A percentile compares a stretch with the other conserved stretches of the same genome.
These are phyloP conservation scores for Vaccinium darrowii DNA, from an alignment of 148 eudicot species.

Conservation along the genomic window DNA sequence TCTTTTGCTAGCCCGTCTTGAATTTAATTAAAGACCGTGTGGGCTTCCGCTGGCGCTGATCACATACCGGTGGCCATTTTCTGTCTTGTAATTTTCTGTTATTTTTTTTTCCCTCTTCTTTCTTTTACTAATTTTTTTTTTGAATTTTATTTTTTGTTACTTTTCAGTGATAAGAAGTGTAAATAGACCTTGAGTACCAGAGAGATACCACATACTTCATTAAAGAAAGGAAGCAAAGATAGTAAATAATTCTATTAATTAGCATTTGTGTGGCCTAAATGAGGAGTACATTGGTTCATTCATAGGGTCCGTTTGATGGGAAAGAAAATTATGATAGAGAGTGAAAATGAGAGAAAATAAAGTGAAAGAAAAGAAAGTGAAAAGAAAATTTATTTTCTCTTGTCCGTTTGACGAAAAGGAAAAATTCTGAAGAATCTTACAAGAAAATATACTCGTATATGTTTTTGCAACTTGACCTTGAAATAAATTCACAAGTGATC, in stretches of 20 bases:
- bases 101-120: not conserved
- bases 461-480: no score
- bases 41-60: no score
- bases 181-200: not conserved
- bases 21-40: no score
- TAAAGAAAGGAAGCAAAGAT: not conserved
- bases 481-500: no score
- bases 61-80: not conserved
- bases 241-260: not conserved
- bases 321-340: no score
- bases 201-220: not conserved
- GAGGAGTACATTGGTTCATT: not conserved
- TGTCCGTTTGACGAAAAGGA: no score
- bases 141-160: not conserved
- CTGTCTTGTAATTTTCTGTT: not conserved
- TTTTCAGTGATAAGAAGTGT: not conserved
- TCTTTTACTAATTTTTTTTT: not conserved
- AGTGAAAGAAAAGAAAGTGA: no score
- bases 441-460: no score
- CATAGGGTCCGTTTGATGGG: not conserved
- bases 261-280: not conserved
- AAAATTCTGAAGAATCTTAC: no score
- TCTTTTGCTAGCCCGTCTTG: no score
- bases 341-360: no score
- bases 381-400: no score